Evolutionary conservation across 1,139 yeast genomes (phyloP).

Genomic region (Candida pseudoviswanathii): DNA sequence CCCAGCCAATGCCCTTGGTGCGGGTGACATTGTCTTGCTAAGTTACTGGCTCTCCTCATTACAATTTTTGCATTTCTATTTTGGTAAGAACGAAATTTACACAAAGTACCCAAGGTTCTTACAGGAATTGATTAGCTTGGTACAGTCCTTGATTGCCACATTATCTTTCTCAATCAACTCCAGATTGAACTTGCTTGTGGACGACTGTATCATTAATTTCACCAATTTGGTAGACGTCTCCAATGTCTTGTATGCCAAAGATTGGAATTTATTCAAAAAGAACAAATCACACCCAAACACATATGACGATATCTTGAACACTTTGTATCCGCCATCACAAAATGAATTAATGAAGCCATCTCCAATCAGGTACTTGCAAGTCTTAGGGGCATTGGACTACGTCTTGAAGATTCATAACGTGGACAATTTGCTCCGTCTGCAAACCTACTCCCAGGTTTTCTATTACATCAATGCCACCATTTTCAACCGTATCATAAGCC

Average conservation of each 20-base stretch:
- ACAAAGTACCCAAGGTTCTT: slow-evolving; percentile 54
- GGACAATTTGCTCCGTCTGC: slow-evolving; percentile 72
- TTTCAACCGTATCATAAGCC: slow-evolving; percentile 72
- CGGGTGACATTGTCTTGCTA: slow-evolving; percentile 67
- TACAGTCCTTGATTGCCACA: slow-evolving; percentile 64
- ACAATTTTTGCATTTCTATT: slow-evolving; percentile 67
- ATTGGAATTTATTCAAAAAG: slow-evolving; percentile 74
- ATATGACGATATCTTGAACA: slow-evolving; percentile 69
- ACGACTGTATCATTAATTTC: slow-evolving; percentile 64
- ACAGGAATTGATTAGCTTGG: slow-evolving; percentile 59
- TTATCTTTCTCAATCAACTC: slow-evolving; percentile 66
- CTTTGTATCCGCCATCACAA: slow-evolving; percentile 73
- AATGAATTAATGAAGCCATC: slow-evolving; percentile 74
- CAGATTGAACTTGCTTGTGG: slow-evolving; percentile 56
- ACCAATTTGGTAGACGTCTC: slow-evolving; percentile 67
- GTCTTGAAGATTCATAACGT: slow-evolving; percentile 82
- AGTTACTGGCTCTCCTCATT: slow-evolving; percentile 76
- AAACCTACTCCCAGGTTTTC: slow-evolving; percentile 76
- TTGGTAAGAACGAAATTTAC: slow-evolving; percentile 59
- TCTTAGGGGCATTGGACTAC: slow-evolving; percentile 84
- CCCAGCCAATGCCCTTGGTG: slow-evolving; percentile 28
- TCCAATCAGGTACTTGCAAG: slow-evolving; percentile 82
- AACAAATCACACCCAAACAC: slow-evolving; percentile 42
- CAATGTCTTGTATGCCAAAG: slow-evolving; percentile 63
- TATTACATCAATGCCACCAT: slow-evolving; percentile 74